Evolutionary conservation across 495 filamentous ascomycete species (phyloP).

Genomic region (Hypoxylon fuscum): DNA sequence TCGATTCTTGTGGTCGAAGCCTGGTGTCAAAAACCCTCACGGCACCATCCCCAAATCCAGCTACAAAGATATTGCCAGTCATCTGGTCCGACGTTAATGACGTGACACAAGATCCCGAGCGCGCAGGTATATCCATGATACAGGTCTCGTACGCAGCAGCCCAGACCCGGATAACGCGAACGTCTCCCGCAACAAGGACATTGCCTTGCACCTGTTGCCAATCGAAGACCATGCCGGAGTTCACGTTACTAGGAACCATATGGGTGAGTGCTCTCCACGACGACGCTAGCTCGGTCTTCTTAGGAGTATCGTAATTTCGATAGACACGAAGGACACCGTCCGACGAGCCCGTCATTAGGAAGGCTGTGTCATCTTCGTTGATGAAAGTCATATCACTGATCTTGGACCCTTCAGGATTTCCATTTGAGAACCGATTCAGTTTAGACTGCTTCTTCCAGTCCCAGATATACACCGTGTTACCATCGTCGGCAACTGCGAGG

Average conservation of each 20-base stretch:
- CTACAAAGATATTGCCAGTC: constrained; percentile 93
- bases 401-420: constrained; percentile 87
- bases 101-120: constrained; percentile 94
- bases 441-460: constrained; percentile 82
- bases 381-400: constrained; percentile 96
- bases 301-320: constrained; percentile 80
- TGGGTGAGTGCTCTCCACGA: constrained; percentile 92
- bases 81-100: constrained; percentile 96
- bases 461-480: constrained; percentile 90
- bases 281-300: constrained; percentile 83
- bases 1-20: constrained; percentile 77
- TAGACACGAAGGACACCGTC: constrained; percentile 96
- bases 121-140: constrained; percentile 91
- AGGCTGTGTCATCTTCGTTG: constrained; percentile 96
- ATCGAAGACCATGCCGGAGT: constrained; percentile 94
- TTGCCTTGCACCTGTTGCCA: constrained; percentile 98
- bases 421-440: constrained; percentile 88
- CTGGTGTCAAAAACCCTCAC: constrained; percentile 94
- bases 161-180: constrained; percentile 95
- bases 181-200: constrained; percentile 93
- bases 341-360: constrained; percentile 92
- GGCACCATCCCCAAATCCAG: constrained; percentile 96
- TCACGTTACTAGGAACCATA: constrained; percentile 88
- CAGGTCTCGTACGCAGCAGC: constrained; percentile 93
- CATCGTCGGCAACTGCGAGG: constrained; percentile 91